Evolutionary conservation across 352 stramenopile species (phyloP), one percentile per base, ranked within the genome.

Genomic region (Globisporangium cederbergense): DNA sequence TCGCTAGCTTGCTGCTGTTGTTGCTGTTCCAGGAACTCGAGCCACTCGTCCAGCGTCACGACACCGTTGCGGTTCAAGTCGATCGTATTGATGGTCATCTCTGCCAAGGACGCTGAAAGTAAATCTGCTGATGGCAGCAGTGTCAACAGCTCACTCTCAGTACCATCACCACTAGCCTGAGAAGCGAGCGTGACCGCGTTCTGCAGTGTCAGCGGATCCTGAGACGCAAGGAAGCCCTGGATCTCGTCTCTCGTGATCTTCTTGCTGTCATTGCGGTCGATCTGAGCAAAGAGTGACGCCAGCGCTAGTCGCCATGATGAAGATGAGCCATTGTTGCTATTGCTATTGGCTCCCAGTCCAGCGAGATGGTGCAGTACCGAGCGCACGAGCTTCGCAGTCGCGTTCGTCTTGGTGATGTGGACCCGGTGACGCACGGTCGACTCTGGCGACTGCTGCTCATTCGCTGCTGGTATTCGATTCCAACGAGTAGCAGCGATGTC

Each of bases 201-300:
- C 14, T 9, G 28, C 46, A 78, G 51, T 4, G 36, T 28, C 6
- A 42, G 8, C 10, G 71, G 56, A 56, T 76, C 49, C 20, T 75
- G 61, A 11, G 18, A 47, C 3, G 25, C 42, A 9, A 92, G 57
- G 54, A 86, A 92, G 6, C n/a, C 18, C 28, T 77, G 62, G 3
- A 92, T 54, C 55, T 90, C 81, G 25, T 76, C 66, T 46, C 64
- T 65, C 25, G 75, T 85, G 38, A 92, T 75, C 68, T 90, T 83
- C 18, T 70, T 71, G 65, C 76, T 90, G 32, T 60, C 52, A 56
- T 92, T 75, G 18, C 47, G 25, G 40, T 90, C 81, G 11, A 90
- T 83, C 11, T 65, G 58, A 20, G 62, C 60, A 25, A 92, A 92
- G 4, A 90, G 63, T 7, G 57, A 40, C 7, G 52, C 66, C 14